Base-by-base conservation (phyloP, 495 filamentous ascomycete species). In the Daldinia caldariorum region DNA sequence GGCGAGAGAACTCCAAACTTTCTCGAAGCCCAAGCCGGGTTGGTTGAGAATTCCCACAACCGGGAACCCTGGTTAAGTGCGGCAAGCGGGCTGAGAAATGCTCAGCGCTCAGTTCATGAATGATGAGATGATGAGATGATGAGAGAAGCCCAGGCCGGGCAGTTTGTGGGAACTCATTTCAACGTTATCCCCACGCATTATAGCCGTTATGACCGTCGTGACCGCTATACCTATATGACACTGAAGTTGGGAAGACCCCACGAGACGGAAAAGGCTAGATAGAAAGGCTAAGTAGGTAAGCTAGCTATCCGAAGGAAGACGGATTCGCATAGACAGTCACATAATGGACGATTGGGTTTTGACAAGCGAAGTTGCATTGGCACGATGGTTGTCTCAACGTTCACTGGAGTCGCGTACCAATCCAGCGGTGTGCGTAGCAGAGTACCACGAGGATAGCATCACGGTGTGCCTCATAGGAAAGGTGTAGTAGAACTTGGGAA, bases 321-420 rank as follows among this genome's bases (percentile, higher is more conserved):
- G 29, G 53, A 32, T 34, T 56, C 16, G 53, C 6, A 22, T 29
- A 56, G 20, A 22, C 18, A 71, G 74, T 71, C 59, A 49, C 66
- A 55, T 47, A 47, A 49, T n/a, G 53, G 41, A 56, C 51, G 61
- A 73, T 73, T 75, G 75, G 73, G 70, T 71, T 71, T 58, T 69
- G 58, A 55, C 67, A 77, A 77, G 75, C 75, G 75, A 77, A 61
- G 71, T 72, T 76, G 74, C 71, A 72, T 76, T 56, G 55, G 67
- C 70, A 72, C 69, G 60, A 63, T 64, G 47, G 41, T 22, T 68
- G 69, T 72, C 69, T 72, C 69, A 61, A 56, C 13, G 26, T 67
- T 58, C 51, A 55, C 22, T 10, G 5, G 47, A 49, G 41, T 67
- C 41, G 64, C 55, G 61, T 20, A 51, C 22, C 56, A 55, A 61